Base-by-base conservation (phyloP, 192 early-diverging fungal species). In the Geranomyces variabilis region DNA sequence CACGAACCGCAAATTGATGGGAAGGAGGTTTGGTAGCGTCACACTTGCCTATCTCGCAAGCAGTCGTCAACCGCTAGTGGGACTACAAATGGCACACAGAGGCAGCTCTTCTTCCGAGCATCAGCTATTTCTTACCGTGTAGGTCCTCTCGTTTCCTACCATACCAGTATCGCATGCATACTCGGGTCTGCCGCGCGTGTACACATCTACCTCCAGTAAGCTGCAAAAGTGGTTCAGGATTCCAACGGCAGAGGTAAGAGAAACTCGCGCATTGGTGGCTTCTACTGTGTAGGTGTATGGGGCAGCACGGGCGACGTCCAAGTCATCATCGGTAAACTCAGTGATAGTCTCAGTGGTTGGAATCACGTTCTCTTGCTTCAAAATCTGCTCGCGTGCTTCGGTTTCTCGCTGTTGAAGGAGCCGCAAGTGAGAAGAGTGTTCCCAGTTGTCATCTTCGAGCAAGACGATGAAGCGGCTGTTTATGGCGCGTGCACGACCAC, bases 401-500 rank as follows among this genome's bases (percentile, higher is more conserved):
- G 17, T 41, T 47, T 62, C 63, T 44, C 41, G 43, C 22, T 48
- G 36, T 17, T 21, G 22, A 15, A 72, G 44, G 19, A 30, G n/a
- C 15, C 49, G 60, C 14, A 72, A 33, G 31, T 70, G 68, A 41
- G 24, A 36, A 6, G 26, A 41, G 29, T 79, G 63, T 28, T 30
- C 64, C 75, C 56, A 46, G 44, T 74, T 82, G 67, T 70, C 70
- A 31, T 75, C 66, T 43, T 71, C 68, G 24, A 66, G 49, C 75
- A 82, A 84, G 17, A 94, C 78, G 24, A 94, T 85, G 63, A 90
- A 97, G 36, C 85, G 82, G 22, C 93, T 92, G 57, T 88, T 78
- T 17, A 76, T 70, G 56, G 86, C 83, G 10, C 94, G 83, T 0
- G 93, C 94, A n/a, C 93, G 83, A 21, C 94, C 94, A 34, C 93